Conservation (phyloP, 768 basidiomycete species). For the Gautieria morchelliformis region DNA sequence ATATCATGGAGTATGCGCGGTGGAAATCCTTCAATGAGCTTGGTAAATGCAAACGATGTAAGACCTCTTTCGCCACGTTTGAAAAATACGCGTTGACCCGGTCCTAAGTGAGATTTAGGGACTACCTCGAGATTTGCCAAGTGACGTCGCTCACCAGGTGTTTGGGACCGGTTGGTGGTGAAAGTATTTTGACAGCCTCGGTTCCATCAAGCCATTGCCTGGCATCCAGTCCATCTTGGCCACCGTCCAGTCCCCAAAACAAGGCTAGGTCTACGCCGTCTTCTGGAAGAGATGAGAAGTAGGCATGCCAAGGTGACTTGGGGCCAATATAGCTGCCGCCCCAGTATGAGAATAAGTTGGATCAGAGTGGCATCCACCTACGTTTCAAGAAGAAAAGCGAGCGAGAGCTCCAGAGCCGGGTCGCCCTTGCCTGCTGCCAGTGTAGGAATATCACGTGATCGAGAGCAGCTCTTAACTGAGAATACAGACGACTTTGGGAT, state of each 20-base stretch:
- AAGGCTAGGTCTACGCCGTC: constrained; percentile 45
- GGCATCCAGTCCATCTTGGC: constrained; percentile 5
- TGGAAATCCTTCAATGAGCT: constrained; percentile 32
- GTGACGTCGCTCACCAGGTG: neutral
- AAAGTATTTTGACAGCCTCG: constrained; percentile 3
- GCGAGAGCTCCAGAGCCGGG: constrained; percentile 50
- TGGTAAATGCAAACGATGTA: constrained; percentile 1
- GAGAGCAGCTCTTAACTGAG: constrained; percentile 46
- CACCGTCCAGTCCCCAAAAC: constrained; percentile 38
- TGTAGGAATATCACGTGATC: constrained; percentile 35
- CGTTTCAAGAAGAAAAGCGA: constrained; percentile 61
- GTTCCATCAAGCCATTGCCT: constrained; percentile 5
- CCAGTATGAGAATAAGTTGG: neutral
- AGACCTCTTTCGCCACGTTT: constrained; percentile 4
- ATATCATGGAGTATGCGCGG: constrained; percentile 57
- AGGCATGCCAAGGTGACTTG: constrained; percentile 52
- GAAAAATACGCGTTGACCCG: constrained; percentile 3
- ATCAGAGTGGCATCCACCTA: constrained; percentile 25
- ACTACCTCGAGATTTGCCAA: neutral
- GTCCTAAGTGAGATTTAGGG: neutral
- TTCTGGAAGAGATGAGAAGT: constrained; percentile 55
- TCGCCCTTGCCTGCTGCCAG: constrained; percentile 24
- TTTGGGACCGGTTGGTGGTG: neutral
- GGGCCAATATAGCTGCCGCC: constrained; percentile 34
- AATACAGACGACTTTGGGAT: constrained; percentile 57